Evolutionary conservation across 148 eudicot species (phyloP).

Genomic region (Heliosperma pusillum): DNA sequence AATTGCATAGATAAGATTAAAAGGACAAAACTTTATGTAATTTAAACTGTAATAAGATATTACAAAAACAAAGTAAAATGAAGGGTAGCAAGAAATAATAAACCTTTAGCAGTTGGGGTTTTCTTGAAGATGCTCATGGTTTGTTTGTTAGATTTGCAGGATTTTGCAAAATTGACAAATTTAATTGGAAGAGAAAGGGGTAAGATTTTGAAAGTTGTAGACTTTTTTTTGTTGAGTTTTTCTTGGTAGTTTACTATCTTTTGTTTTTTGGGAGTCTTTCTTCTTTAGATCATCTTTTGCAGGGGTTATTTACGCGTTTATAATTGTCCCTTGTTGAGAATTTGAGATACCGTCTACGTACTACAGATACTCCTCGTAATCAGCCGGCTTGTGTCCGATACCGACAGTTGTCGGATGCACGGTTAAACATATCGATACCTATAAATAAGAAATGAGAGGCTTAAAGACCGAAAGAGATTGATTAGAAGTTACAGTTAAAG

Average conservation of each 20-base stretch:
- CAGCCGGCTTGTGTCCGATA: too few relatives aligned
- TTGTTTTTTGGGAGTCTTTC: too few relatives aligned
- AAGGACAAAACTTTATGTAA: background rate
- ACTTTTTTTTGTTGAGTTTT: background rate
- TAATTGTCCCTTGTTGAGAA: too few relatives aligned
- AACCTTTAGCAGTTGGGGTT: conserved; percentile 91
- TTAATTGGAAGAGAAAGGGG: background rate
- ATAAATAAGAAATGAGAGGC: too few relatives aligned
- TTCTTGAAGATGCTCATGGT: conserved; percentile 70
- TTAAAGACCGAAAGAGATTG: too few relatives aligned
- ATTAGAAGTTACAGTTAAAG: too few relatives aligned
- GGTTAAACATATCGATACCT: too few relatives aligned
- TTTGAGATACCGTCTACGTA: too few relatives aligned
- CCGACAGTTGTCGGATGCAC: too few relatives aligned
- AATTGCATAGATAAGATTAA: background rate
- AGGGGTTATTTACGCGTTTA: too few relatives aligned
- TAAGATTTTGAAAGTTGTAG: background rate
- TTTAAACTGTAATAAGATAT: background rate
- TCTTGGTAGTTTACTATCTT: background rate
- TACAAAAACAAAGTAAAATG: background rate
- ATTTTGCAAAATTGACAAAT: background rate
- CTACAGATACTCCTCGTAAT: too few relatives aligned
- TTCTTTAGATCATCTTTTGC: too few relatives aligned
- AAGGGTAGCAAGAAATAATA: conserved; percentile 30
- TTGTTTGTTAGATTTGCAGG: background rate